phyloP scores from a whole-genome alignment of 2,329 filamentous ascomycete species.

The Cercospora brassicicola region DNA sequence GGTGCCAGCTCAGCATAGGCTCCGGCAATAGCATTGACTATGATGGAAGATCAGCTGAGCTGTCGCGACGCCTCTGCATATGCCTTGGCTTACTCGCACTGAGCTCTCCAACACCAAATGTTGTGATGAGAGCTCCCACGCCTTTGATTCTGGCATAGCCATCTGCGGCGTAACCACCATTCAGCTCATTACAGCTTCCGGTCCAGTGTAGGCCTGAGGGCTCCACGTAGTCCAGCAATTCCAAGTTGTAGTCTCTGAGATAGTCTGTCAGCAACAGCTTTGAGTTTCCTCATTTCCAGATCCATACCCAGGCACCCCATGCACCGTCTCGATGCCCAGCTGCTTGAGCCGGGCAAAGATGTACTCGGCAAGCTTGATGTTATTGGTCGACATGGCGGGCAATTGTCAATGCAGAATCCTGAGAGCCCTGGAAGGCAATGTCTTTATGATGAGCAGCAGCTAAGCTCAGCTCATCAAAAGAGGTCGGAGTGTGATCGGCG shows the following conservation, averaged over 20 bases:
- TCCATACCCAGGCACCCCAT: conserved; percentile 38
- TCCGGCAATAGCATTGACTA: conserved; percentile 48
- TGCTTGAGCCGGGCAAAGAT: conserved; percentile 22
- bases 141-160: conserved; percentile 19
- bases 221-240: conserved; percentile 58
- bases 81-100: conserved; percentile 35
- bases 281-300: background rate
- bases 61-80: background rate
- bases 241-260: conserved; percentile 46
- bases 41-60: background rate
- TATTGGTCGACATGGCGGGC: conserved; percentile 13
- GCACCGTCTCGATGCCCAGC: conserved; percentile 16
- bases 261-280: background rate
- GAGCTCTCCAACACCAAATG: conserved; percentile 60
- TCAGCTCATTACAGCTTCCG: conserved; percentile 33
- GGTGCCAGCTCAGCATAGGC: conserved; percentile 48
- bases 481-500: conserved; percentile 3
- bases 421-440: background rate
- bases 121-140: conserved; percentile 54
- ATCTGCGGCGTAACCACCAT: conserved; percentile 19
- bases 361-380: conserved; percentile 20
- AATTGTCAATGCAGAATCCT: background rate
- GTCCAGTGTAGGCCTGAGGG: conserved; percentile 58
- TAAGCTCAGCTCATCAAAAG: background rate
- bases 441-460: background rate